Percentiles rank a stretch among this genome's conserved stretches.
Evolutionary conservation across 306 rosid genomes (phyloP).

Genomic region (Lablab purpureus): DNA sequence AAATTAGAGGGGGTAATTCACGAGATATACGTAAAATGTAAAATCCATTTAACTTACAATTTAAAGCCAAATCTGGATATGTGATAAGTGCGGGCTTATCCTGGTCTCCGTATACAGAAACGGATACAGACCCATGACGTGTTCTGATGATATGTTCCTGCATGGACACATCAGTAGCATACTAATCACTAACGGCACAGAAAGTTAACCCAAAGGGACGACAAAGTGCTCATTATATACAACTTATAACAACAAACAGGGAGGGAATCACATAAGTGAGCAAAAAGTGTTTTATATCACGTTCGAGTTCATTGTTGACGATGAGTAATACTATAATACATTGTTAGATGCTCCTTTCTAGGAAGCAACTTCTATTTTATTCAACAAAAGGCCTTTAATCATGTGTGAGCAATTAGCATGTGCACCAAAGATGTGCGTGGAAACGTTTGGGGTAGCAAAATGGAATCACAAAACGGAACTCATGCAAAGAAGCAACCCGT

Average conservation of each 20-base stretch:
- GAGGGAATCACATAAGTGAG: background rate
- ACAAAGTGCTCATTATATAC: slow-evolving; percentile 4
- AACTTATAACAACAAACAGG: background rate
- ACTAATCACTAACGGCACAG: slow-evolving; percentile 33
- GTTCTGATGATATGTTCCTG: slow-evolving; percentile 92
- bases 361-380: background rate
- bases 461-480: slow-evolving; percentile 1
- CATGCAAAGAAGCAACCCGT: slow-evolving; percentile 30
- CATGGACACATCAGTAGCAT: slow-evolving; percentile 43
- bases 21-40: slow-evolving; percentile 6
- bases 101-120: slow-evolving; percentile 87
- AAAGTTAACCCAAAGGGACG: slow-evolving; percentile 28
- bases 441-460: background rate
- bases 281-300: background rate
- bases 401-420: slow-evolving; percentile 8
- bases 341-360: background rate
- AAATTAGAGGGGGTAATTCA: background rate
- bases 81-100: slow-evolving; percentile 96
- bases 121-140: slow-evolving; percentile 71
- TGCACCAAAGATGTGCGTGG: slow-evolving; percentile 11
- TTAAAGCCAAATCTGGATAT: slow-evolving; percentile 93
- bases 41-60: slow-evolving; percentile 66
- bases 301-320: background rate
- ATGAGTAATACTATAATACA: background rate
- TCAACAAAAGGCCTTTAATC: background rate